Evolutionary conservation across 78 protist species (phyloP), one percentile per base, ranked within the genome.

Genomic region (Creolimax fragrantissima): DNA sequence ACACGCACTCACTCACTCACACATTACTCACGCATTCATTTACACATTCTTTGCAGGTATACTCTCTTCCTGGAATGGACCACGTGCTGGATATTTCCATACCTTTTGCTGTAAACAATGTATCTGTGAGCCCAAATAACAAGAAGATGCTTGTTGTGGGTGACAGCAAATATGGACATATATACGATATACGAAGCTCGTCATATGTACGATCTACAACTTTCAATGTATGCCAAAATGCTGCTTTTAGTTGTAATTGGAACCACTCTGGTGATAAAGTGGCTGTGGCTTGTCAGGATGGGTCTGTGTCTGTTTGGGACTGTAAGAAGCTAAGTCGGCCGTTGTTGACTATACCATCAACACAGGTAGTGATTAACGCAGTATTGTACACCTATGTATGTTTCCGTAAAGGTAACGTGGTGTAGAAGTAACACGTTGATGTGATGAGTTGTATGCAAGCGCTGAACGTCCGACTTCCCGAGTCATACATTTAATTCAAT

Each of bases 231-330:
- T 90, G 92, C 5, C 37, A 5, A 35, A 90, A 81, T 90, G 44
- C 92, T 6, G 92, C 92, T n/a, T 90, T 90, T 43, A 43, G 81
- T 24, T 90, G 83, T 5, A 45, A 3, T 7, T 90, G 92, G 92
- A 90, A 90, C 2, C 35, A 90, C 35, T n/a, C 92, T 42, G 37
- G 81, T 24, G 81, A 39, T 37, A 90, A 90, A 42, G 37, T 90
- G 37, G 92, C 92, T n/a, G 81, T 90, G 74, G 92, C 92, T 2
- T 37, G 81, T 42, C 92, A 90, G 7, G 92, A 90, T 44, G 92
- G 92, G 11, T 44, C 83, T 4, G 81, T 90, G 7, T 4, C 92
- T 3, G 92, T 90, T 32, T 90, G 92, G 90, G 90, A 88, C 6
- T 7, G 35, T 4, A 7, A 47, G n/a, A 43, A 36, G 5, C 47